Evolutionary conservation across 83 land plant species (phyloP), one percentile per base, ranked within the genome.

Genomic region (Picea abies): DNA sequence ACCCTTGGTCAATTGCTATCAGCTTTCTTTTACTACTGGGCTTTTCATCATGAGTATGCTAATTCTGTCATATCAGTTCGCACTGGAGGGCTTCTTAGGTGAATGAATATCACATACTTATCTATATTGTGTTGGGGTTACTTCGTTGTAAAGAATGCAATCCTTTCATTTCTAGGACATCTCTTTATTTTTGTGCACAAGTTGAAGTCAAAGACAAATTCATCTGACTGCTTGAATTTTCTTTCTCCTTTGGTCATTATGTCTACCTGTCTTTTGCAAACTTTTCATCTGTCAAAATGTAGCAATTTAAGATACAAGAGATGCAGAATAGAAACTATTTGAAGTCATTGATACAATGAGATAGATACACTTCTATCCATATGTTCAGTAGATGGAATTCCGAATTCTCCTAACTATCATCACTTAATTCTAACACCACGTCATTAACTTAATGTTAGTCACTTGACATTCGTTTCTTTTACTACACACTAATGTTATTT

Each of bases 1-100:
- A 89, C 83, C 62, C 87, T 97, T 75, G 90, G 91, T 25, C 87
- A 86, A 63, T 73, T 97, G 63, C 84, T 95, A 63, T 90, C 92
- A 86, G 89, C 84, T 32, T 32, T 32, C 35, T 32, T 32, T 32
- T 32, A 32, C 35, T 32, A 32, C 35, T 32, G 2, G 35, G 35
- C 1, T 32, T 32, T 32, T 32, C 35, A 32, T 32, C 35, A 32
- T 32, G 35, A 32, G 35, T 32, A 32, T 2, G 35, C 35, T 32
- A 32, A 32, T 32, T 32, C 35, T 32, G 35, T 32, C 35, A 32
- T 32, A 32, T 32, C 35, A 32, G 35, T 32, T 32, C 35, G 35
- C 35, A 32, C 35, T 32, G 35, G 35, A 32, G 35, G 35, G 35
- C 1, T 32, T 32, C 35, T 32, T 1, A 32, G 35, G 99, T 97